These are phyloP conservation scores for Annulohypoxylon truncatum DNA, from an alignment of 2,329 filamentous ascomycete genomes.

Conservation along the genomic window DNA sequence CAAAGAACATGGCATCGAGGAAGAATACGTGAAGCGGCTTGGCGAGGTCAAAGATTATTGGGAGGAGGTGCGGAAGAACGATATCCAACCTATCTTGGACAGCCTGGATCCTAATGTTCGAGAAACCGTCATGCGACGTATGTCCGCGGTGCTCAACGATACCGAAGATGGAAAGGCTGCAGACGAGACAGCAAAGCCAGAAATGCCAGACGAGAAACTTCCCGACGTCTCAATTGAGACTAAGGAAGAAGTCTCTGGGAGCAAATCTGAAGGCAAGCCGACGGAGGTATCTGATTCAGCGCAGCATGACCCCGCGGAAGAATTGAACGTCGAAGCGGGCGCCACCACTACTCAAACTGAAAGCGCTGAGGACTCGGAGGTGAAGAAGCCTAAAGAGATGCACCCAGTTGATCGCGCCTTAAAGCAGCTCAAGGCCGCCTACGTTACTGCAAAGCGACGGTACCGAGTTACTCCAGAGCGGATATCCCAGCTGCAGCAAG, in stretches of 20 bases:
- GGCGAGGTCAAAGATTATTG: conserved; percentile 85
- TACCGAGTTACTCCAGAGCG: conserved; percentile 84
- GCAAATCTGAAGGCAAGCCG: conserved; percentile 11
- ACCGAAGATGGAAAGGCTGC: conserved; percentile 16
- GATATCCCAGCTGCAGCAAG: conserved; percentile 78
- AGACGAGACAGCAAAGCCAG: conserved; percentile 30
- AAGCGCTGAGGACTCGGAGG: conserved; percentile 34
- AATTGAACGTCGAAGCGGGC: conserved; percentile 20
- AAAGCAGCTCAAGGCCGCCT: conserved; percentile 82
- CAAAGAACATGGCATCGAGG: conserved; percentile 76
- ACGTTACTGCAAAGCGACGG: conserved; percentile 82
- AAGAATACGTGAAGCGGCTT: conserved; percentile 75
- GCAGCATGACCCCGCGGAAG: conserved; percentile 5
- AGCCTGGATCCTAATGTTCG: conserved; percentile 72
- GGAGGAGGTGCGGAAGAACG: conserved; percentile 81
- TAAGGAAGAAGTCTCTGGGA: conserved; percentile 28
- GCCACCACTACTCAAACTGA: conserved; percentile 35
- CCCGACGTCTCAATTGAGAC: conserved; percentile 21
- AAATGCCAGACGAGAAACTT: conserved; percentile 31
- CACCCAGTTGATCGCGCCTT: conserved; percentile 72
- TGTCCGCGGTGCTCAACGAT: conserved; percentile 58
- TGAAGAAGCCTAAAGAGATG: conserved; percentile 54
- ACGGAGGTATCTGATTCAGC: conserved; percentile 21
- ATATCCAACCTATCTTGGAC: conserved; percentile 77
- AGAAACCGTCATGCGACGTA: conserved; percentile 70